Conservation (phyloP, 768 basidiomycete genomes). For the Lactarius sanguifluus region DNA sequence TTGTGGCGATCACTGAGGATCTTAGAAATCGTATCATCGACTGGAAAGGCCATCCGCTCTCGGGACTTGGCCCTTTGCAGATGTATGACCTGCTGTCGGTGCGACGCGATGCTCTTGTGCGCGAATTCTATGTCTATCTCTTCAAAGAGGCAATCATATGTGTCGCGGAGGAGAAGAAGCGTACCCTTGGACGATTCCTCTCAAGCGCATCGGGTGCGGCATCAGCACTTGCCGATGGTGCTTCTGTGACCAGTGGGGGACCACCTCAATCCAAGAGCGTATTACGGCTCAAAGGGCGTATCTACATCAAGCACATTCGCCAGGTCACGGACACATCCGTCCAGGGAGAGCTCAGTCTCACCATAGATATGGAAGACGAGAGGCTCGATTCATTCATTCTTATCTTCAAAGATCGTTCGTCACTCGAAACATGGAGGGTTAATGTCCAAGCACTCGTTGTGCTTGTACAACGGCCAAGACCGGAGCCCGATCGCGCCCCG, state of each 20-base stretch:
- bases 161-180: constrained; percentile 89
- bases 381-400: constrained; percentile 91
- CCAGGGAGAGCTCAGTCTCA: constrained; percentile 84
- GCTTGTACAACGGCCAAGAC: constrained; percentile 54
- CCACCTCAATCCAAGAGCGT: constrained; percentile 54
- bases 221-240: constrained; percentile 52
- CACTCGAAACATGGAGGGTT: constrained; percentile 84
- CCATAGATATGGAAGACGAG: constrained; percentile 98
- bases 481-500: constrained; percentile 38
- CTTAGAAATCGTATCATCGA: constrained; percentile 88
- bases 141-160: constrained; percentile 98
- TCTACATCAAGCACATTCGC: constrained; percentile 93
- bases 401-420: constrained; percentile 88
- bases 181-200: constrained; percentile 71
- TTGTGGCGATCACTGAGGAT: constrained; percentile 83
- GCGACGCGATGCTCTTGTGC: constrained; percentile 82
- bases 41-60: constrained; percentile 94
- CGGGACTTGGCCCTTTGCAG: constrained; percentile 82
- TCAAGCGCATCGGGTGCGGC: constrained; percentile 48
- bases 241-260: constrained; percentile 32
- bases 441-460: constrained; percentile 79
- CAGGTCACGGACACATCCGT: constrained; percentile 79
- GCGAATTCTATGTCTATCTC: constrained; percentile 95
- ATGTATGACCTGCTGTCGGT: constrained; percentile 93
- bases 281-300: constrained; percentile 89